These are phyloP conservation scores for Malbranchea cinnamomea DNA, from an alignment of 2,329 filamentous ascomycete genomes.

Conservation along the genomic window DNA sequence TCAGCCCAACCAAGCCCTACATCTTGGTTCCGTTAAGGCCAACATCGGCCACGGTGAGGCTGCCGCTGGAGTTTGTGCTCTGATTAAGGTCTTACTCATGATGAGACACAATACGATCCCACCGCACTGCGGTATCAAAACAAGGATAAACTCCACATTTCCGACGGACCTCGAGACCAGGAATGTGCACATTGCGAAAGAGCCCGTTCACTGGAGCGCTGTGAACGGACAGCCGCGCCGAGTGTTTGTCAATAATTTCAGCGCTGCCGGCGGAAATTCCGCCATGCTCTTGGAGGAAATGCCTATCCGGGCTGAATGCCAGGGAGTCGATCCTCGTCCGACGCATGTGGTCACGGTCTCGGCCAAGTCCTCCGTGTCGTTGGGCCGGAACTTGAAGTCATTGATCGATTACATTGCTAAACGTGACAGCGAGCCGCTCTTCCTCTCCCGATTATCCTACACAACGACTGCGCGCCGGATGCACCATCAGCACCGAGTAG, in stretches of 20 bases:
- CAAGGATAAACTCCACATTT: slow-evolving; percentile 27
- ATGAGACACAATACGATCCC: slow-evolving; percentile 21
- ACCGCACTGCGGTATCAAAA: slow-evolving; percentile 24
- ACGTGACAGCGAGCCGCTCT: slow-evolving; percentile 32
- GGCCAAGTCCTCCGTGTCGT: slow-evolving; percentile 34
- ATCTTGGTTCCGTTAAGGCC: slow-evolving; percentile 48
- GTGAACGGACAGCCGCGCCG: slow-evolving; percentile 21
- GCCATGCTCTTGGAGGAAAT: slow-evolving; percentile 28
- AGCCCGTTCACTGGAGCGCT: slow-evolving; percentile 27
- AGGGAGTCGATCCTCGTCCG: slow-evolving; percentile 25
- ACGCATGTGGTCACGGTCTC: slow-evolving; percentile 40
- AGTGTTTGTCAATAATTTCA: slow-evolving; percentile 50
- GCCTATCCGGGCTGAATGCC: slow-evolving; percentile 2
- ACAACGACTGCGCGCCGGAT: slow-evolving; percentile 49
- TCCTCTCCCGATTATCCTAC: slow-evolving; percentile 43
- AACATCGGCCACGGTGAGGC: slow-evolving; percentile 51
- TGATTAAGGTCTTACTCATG: slow-evolving; percentile 25
- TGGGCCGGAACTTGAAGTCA: slow-evolving; percentile 37
- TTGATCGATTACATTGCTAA: slow-evolving; percentile 39
- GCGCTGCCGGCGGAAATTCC: slow-evolving; percentile 55
- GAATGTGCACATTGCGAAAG: slow-evolving; percentile 32
- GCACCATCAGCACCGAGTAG: slow-evolving; percentile 32
- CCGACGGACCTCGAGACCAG: slow-evolving; percentile 29
- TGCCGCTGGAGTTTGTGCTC: slow-evolving; percentile 37
- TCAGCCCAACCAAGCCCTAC: slow-evolving; percentile 35